phyloP scores from a whole-genome alignment of 768 basidiomycete species.

The Dendrothele bispora region DNA sequence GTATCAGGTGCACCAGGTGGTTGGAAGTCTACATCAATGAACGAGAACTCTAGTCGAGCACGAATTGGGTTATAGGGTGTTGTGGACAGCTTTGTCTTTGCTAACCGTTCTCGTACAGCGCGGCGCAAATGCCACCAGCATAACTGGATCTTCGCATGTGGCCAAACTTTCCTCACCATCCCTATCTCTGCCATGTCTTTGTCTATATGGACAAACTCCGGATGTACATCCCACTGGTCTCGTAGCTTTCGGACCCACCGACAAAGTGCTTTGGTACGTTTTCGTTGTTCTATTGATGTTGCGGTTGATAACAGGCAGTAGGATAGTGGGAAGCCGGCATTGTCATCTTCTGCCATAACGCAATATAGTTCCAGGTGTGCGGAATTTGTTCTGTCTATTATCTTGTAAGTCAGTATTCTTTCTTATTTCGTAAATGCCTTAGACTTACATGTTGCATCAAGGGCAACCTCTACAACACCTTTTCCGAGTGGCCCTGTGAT shows the following conservation, averaged over 20 bases:
- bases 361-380: conserved; percentile 23
- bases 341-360: conserved; percentile 20
- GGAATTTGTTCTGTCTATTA: conserved; percentile 17
- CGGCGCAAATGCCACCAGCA: conserved; percentile 18
- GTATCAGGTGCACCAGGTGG: conserved; percentile 6
- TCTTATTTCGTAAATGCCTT: neutral
- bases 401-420: neutral
- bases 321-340: conserved; percentile 20
- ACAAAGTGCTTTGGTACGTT: conserved; percentile 15
- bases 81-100: conserved; percentile 13
- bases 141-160: conserved; percentile 12
- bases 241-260: conserved; percentile 14
- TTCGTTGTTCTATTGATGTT: conserved; percentile 15
- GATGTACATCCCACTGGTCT: conserved; percentile 8
- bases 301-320: conserved; percentile 23
- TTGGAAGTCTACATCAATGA: conserved; percentile 12
- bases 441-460: conserved; percentile 16
- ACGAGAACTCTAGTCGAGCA: conserved; percentile 12
- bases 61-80: conserved; percentile 15
- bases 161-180: conserved; percentile 7
- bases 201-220: conserved; percentile 14
- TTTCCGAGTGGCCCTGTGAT: conserved; percentile 5
- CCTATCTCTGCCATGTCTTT: conserved; percentile 20
- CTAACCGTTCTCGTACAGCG: conserved; percentile 7
- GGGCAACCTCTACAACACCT: conserved; percentile 11